Evolutionary conservation across 768 basidiomycete species (phyloP).

Genomic region (Dentipellis sp.): DNA sequence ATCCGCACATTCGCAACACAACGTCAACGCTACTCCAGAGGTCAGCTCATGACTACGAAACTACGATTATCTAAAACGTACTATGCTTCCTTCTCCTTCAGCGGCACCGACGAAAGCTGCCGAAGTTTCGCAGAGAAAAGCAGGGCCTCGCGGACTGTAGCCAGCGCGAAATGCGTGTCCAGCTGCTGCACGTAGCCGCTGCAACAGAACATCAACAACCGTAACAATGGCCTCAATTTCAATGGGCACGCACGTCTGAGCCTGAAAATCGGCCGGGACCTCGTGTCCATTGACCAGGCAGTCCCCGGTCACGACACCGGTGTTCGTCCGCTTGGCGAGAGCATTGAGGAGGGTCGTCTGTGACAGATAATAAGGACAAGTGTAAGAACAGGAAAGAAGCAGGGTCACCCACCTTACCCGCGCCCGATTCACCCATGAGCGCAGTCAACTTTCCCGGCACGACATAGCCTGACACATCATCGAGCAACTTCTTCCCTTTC

Average conservation of each 20-base stretch:
- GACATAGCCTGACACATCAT: constrained; percentile 73
- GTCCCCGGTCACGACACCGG: constrained; percentile 31
- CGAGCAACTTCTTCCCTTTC: constrained; percentile 39
- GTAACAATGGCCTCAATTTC: constrained; percentile 25
- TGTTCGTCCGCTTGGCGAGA: constrained; percentile 28
- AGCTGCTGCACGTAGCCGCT: constrained; percentile 84
- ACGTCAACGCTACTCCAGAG: constrained; percentile 34
- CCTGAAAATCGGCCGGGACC: constrained; percentile 39
- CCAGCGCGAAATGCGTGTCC: constrained; percentile 70
- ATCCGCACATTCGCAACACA: constrained; percentile 51
- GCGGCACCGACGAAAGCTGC: constrained; percentile 56
- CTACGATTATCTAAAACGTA: constrained; percentile 22
- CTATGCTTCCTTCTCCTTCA: constrained; percentile 73
- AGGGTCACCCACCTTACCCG: constrained; percentile 29
- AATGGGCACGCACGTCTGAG: constrained; percentile 36
- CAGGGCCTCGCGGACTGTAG: constrained; percentile 77
- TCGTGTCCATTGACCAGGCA: constrained; percentile 36
- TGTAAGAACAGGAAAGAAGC: not conserved
- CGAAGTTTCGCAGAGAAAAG: constrained; percentile 73
- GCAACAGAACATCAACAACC: not conserved
- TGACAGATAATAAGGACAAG: not conserved
- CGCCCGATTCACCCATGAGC: constrained; percentile 59
- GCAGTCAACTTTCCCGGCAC: constrained; percentile 75
- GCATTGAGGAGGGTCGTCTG: constrained; percentile 44
- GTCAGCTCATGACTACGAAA: not conserved